Evolutionary conservation across 495 filamentous ascomycete genomes (phyloP), one percentile per base, ranked within the genome.

Genomic region (Aspergillus carlsbadensis): DNA sequence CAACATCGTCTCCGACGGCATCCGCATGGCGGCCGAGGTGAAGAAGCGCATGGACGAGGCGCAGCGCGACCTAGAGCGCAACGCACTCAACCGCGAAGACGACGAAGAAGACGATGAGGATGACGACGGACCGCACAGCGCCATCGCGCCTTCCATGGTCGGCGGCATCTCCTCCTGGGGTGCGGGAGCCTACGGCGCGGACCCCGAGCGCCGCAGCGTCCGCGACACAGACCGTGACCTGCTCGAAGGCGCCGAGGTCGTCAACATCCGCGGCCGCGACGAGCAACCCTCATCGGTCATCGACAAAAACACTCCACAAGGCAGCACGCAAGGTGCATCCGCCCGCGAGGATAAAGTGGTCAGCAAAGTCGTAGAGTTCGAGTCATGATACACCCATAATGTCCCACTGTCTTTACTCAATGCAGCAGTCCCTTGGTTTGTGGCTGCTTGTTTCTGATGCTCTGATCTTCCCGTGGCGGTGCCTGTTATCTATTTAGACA

Each of bases 1-100:
- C 70, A 96, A 96, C 62, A 97, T 98, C 57, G 94, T 97, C 57
- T 92, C 88, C 5, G 94, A 98, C 65, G 94, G 94, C 24, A 96
- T 97, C 83, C 84, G 92, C 34, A 92, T 98, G 46, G 95, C 94
- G 0, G 87, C 84, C 6, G 94, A 98, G 73, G 92, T 98, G 33
- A 81, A 87, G 60, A 81, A 92, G 56, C 76, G 92, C 15, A 94
- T 98, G 87, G 94, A 98, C 64, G 94, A 97, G 64, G 91, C 90
- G 34, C 91, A 95, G 68, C 75, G 75, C 17, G 91, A 95, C 57
- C 73, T 96, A 44, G 91, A 94, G 67, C 86, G 85, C 71, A 92
- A 88, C 57, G 89, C 86, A 3, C 63, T 86, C 31, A 83, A 82
- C 54, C 80, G 83, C 13, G 84, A 88, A 3, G 90, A 90, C 0